Conservation (phyloP, 2,329 filamentous ascomycete genomes). For the Lecanicillium sp. region DNA sequence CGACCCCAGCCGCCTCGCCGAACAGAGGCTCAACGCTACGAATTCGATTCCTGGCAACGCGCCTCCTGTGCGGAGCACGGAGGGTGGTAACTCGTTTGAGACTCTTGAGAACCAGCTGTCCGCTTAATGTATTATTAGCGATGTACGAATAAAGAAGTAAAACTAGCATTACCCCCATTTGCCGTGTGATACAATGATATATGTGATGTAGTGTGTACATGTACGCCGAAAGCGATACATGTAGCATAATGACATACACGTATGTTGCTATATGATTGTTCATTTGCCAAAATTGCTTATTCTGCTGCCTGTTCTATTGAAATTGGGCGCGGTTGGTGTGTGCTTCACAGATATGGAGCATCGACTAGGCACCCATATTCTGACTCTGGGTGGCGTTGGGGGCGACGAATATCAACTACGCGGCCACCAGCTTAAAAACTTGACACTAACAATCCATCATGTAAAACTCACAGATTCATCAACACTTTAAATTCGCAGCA, state of each 20-base stretch:
- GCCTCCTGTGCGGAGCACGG: neutral
- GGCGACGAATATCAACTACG: constrained; percentile 9
- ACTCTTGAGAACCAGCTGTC: neutral
- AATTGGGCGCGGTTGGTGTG: neutral
- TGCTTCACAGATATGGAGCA: constrained; percentile 6
- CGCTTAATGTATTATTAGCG: neutral
- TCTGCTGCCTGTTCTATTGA: constrained; percentile 2
- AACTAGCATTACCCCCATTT: too few species aligned
- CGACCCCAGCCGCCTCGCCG: constrained; percentile 42
- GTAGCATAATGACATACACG: too few species aligned
- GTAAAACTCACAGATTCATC: too few species aligned
- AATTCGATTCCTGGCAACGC: neutral
- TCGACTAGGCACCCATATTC: constrained; percentile 6
- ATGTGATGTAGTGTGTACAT: too few species aligned
- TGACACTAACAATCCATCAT: neutral
- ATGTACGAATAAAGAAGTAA: neutral
- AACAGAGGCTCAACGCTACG: constrained; percentile 33
- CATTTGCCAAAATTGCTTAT: neutral
- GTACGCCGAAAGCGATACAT: too few species aligned
- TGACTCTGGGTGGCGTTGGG: neutral
- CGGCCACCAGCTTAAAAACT: neutral
- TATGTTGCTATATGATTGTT: neutral
- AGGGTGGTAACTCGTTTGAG: neutral
- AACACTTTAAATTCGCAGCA: too few species aligned
- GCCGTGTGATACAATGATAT: too few species aligned